phyloP scores from a whole-genome alignment of 768 basidiomycete genomes.

The Podaxis sp. region DNA sequence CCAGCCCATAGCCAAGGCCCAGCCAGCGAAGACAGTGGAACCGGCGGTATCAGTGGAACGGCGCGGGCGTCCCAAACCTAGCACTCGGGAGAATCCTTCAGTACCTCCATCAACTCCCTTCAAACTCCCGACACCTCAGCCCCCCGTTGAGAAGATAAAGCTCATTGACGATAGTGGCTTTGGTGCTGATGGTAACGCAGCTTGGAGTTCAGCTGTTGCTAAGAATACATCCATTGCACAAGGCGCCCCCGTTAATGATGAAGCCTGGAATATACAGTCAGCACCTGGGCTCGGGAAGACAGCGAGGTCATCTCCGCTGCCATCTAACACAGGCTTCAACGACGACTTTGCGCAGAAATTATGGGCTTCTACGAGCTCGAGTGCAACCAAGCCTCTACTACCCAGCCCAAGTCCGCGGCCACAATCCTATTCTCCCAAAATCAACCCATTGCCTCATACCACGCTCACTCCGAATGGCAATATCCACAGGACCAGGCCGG shows the following conservation, averaged over 20 bases:
- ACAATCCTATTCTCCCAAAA: constrained; percentile 20
- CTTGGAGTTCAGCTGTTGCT: constrained; percentile 11
- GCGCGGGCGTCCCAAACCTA: constrained; percentile 10
- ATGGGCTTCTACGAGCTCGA: constrained; percentile 49
- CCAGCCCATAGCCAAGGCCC: constrained; percentile 20
- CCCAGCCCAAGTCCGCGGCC: constrained; percentile 22
- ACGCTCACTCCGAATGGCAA: constrained; percentile 11
- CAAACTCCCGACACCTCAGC: not conserved
- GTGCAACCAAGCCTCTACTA: constrained; percentile 20
- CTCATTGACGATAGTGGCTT: constrained; percentile 40
- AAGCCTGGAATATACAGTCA: constrained; percentile 40
- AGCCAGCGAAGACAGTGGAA: not conserved
- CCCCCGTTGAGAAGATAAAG: constrained; percentile 19
- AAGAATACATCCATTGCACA: constrained; percentile 1
- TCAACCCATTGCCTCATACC: constrained; percentile 18
- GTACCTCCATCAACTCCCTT: not conserved
- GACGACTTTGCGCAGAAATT: constrained; percentile 63
- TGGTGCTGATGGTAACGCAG: constrained; percentile 25
- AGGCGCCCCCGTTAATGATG: constrained; percentile 24
- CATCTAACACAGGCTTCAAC: constrained; percentile 49
- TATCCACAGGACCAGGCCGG: constrained; percentile 10
- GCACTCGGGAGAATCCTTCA: not conserved
- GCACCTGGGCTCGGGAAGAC: constrained; percentile 4
- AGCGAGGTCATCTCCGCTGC: constrained; percentile 4
- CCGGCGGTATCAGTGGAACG: not conserved